phyloP scores from a whole-genome alignment of 352 stramenopile species.

The Globisporangium spiculum region DNA sequence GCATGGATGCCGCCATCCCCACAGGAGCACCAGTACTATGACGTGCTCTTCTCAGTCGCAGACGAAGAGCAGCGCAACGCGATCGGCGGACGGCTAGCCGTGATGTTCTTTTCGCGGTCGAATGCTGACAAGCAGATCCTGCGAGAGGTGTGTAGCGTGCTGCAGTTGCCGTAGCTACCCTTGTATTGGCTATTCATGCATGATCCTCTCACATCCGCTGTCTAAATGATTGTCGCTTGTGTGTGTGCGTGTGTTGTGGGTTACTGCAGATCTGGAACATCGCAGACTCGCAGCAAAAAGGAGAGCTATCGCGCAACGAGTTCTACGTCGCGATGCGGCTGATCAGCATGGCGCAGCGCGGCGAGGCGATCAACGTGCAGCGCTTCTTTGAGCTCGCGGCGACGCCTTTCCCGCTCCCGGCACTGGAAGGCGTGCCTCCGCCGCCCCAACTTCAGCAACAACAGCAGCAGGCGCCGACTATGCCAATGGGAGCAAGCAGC shows the following conservation, averaged over 20 bases:
- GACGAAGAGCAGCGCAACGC: slow-evolving; percentile 79
- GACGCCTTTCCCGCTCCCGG: slow-evolving; percentile 53
- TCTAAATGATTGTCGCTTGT: not conserved
- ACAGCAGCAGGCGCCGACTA: not conserved
- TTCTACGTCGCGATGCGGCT: slow-evolving; percentile 87
- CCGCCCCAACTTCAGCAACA: slow-evolving; percentile 21
- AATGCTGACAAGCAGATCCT: slow-evolving; percentile 85
- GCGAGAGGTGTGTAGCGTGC: slow-evolving; percentile 45
- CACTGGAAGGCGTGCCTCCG: slow-evolving; percentile 61
- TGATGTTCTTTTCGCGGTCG: slow-evolving; percentile 92
- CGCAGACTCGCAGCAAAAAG: slow-evolving; percentile 63
- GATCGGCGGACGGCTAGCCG: slow-evolving; percentile 87
- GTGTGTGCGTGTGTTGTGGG: not conserved
- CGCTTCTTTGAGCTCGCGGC: slow-evolving; percentile 67
- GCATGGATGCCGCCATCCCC: slow-evolving; percentile 56
- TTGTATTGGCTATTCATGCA: not conserved
- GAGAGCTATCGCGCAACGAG: slow-evolving; percentile 72
- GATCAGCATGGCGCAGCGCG: slow-evolving; percentile 80
- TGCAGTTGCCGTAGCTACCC: no score
- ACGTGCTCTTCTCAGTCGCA: slow-evolving; percentile 88
- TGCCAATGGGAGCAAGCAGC: slow-evolving; percentile 8
- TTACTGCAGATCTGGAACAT: slow-evolving; percentile 72
- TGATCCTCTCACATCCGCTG: not conserved
- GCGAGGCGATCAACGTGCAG: slow-evolving; percentile 59
- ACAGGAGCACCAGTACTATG: slow-evolving; percentile 86